Conservation (phyloP, 352 stramenopile genomes). For the Elongisporangium anandrum region DNA sequence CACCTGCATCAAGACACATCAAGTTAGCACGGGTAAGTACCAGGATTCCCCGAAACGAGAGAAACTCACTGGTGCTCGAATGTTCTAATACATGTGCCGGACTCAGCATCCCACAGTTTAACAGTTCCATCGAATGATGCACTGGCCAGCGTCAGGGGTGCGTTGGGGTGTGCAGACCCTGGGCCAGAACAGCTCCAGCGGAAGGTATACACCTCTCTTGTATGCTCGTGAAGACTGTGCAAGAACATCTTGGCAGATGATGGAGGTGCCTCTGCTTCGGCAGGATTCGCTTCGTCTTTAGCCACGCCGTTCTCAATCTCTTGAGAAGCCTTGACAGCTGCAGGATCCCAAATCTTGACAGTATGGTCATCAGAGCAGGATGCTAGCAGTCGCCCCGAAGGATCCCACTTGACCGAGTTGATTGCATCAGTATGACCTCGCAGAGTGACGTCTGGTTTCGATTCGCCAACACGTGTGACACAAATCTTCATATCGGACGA, state of each 20-base stretch:
- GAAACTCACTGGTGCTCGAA: constrained; percentile 91
- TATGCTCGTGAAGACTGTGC: constrained; percentile 88
- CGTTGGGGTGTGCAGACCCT: constrained; percentile 50
- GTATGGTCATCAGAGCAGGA: constrained; percentile 98
- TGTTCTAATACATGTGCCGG: constrained; percentile 88
- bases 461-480: constrained; percentile 85
- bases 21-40: too few relatives aligned
- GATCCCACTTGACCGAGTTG: constrained; percentile 98
- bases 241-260: constrained; percentile 32
- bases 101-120: constrained; percentile 92
- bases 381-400: constrained; percentile 89
- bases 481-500: constrained; percentile 93
- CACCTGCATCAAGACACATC: constrained; percentile 33
- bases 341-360: constrained; percentile 95
- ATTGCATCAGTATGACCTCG: constrained; percentile 96
- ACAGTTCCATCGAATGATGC: constrained; percentile 96
- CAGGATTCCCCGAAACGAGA: too few relatives aligned
- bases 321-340: constrained; percentile 21
- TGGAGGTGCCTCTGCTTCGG: not conserved
- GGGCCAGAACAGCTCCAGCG: constrained; percentile 88
- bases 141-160: constrained; percentile 86
- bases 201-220: constrained; percentile 93
- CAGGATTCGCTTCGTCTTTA: constrained; percentile 1
- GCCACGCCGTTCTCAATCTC: not conserved
- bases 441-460: constrained; percentile 76